Conservation (phyloP, 495 filamentous ascomycete species). For the Trichoderma asperelloides region DNA sequence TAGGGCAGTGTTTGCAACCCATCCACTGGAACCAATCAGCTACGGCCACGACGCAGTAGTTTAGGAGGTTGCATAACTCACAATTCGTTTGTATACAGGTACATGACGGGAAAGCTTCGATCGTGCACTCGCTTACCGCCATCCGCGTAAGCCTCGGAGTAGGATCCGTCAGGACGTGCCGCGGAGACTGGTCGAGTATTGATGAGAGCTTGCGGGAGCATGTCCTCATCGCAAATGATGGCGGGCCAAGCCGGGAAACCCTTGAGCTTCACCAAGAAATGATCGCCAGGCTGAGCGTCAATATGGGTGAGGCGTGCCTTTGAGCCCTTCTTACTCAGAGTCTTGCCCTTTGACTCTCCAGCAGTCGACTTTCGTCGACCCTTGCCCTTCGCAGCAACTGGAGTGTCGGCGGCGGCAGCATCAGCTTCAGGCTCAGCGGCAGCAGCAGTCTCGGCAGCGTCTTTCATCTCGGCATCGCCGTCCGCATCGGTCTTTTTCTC, state of each 20-base stretch:
- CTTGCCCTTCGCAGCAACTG: conserved; percentile 36
- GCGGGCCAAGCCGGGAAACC: conserved; percentile 87
- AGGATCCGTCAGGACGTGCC: conserved; percentile 66
- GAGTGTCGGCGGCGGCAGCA: conserved; percentile 19
- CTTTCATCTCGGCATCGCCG: conserved; percentile 19
- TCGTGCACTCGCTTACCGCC: conserved; percentile 74
- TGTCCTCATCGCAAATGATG: conserved; percentile 84
- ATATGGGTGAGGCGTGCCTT: conserved; percentile 59
- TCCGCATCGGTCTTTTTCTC: conserved; percentile 22
- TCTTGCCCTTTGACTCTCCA: conserved; percentile 64
- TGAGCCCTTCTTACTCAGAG: conserved; percentile 76
- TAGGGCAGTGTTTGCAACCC: conserved; percentile 74
- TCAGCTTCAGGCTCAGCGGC: conserved; percentile 17
- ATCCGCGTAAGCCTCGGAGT: conserved; percentile 73
- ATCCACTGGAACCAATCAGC: conserved; percentile 48
- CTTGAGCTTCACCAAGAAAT: conserved; percentile 79
- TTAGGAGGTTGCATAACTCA: conserved; percentile 39
- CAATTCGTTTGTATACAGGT: conserved; percentile 90
- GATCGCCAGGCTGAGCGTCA: conserved; percentile 75
- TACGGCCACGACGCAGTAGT: neutral
- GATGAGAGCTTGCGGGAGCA: conserved; percentile 67
- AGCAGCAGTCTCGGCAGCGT: conserved; percentile 15
- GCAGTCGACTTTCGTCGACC: conserved; percentile 59
- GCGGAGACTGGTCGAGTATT: conserved; percentile 72
- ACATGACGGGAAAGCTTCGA: conserved; percentile 88